These are phyloP conservation scores for Xylariomycetidae sp. DNA, from an alignment of 2,329 filamentous ascomycete genomes.

Conservation along the genomic window DNA sequence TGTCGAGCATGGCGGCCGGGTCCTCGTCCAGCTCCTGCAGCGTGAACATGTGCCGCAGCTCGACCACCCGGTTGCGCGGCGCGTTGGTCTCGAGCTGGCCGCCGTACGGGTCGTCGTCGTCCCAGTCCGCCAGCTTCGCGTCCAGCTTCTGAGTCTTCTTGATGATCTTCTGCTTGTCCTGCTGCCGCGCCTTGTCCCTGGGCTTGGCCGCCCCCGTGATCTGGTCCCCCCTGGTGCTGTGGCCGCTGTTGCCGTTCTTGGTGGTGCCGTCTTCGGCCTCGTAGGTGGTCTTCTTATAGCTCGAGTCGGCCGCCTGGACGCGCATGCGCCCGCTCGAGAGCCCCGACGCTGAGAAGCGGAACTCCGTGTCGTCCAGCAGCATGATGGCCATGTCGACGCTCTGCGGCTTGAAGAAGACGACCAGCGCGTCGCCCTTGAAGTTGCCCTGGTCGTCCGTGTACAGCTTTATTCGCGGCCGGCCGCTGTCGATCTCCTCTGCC, in stretches of 20 bases:
- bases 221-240: constrained; percentile 26
- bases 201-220: constrained; percentile 40
- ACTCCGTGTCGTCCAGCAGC: constrained; percentile 76
- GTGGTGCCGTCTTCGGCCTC: constrained; percentile 32
- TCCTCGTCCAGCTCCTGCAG: constrained; percentile 81
- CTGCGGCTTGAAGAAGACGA: constrained; percentile 93
- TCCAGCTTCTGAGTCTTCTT: constrained; percentile 87
- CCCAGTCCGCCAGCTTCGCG: constrained; percentile 91
- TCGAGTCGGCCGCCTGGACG: constrained; percentile 80
- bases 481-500: constrained; percentile 88
- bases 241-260: constrained; percentile 7
- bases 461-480: constrained; percentile 85
- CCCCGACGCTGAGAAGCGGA: constrained; percentile 58
- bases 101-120: constrained; percentile 72
- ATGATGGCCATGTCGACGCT: constrained; percentile 83
- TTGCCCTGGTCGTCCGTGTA: constrained; percentile 76
- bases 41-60: constrained; percentile 92
- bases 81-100: constrained; percentile 41
- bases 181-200: constrained; percentile 45
- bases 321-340: constrained; percentile 62
- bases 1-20: constrained; percentile 75
- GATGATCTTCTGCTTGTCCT: constrained; percentile 85
- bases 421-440: constrained; percentile 89
- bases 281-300: constrained; percentile 85
- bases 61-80: constrained; percentile 73